Base-by-base conservation (phyloP, 768 basidiomycete genomes). In the Suillus subalutaceus region DNA sequence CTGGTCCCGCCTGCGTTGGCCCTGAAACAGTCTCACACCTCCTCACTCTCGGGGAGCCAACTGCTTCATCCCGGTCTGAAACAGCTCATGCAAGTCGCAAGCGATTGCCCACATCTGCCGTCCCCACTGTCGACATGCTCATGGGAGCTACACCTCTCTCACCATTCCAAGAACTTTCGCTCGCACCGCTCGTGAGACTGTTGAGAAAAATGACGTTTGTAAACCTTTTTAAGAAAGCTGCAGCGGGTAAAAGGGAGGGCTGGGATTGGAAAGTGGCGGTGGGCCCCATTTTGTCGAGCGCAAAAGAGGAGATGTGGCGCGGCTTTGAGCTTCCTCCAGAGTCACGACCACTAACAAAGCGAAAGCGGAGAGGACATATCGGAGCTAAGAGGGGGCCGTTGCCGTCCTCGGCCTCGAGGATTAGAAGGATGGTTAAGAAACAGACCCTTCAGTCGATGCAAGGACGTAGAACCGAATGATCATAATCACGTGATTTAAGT, bases 341-440 rank as follows among this genome's bases (percentile, higher is more conserved):
- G 1, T 63, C 4, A 20, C 8, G 30, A 12, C n/a, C 52, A 56
- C 10, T 5, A 20, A n/a, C 0, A 48, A 67, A 18, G 60, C 3
- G 12, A 23, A 20, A 58, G 64, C 41, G 41, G 55, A 37, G 35
- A 30, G 62, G 6, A 16, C 23, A 1, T 55, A 63, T 52, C 16
- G 16, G 56, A 50, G 30, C 41, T 40, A 8, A 15, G 16, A 60
- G 59, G 32, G 62, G 52, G 0, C 52, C 64, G 40, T 65, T 71
- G 52, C 71, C 71, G 15, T 74, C 68, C 43, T 64, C 69, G 12
- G 73, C 73, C n/a, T 70, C 73, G 67, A 72, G 74, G 64, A 72
- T 74, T 65, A 69, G 65, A 55, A 68, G 68, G 2, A 60, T 43
- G 59, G 40, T 60, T 20, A 43, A 20, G 9, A 60, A 41, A 3